Conservation (phyloP, 169 alveolate species). For the Plasmodium gonderi region DNA sequence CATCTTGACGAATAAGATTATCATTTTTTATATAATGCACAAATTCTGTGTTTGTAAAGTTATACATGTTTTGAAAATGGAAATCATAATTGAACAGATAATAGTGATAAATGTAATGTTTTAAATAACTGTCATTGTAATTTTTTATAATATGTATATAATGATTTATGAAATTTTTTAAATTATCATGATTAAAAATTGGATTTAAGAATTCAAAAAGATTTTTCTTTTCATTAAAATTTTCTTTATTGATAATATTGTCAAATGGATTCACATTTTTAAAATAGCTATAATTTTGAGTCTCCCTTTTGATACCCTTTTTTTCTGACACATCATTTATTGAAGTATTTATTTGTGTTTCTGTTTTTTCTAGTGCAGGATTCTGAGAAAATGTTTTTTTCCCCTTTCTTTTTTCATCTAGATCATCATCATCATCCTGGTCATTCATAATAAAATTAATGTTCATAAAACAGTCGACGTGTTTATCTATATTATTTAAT, state of each 20-base stretch:
- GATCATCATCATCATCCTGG: not conserved
- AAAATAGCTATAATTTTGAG: not conserved
- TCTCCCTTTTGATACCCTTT: not conserved
- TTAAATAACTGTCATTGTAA: constrained; percentile 58
- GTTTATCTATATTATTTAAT: constrained; percentile 29
- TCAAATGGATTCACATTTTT: not conserved
- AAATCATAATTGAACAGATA: constrained; percentile 65
- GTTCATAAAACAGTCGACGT: constrained; percentile 18
- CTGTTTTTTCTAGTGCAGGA: not conserved
- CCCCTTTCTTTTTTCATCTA: not conserved
- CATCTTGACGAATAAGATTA: not conserved
- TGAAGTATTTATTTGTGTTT: no score
- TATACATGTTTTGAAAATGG: constrained; percentile 38
- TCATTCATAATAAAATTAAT: not conserved
- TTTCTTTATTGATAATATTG: constrained; percentile 18
- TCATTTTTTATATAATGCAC: constrained; percentile 60
- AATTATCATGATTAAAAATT: constrained; percentile 37
- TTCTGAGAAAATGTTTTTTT: not conserved
- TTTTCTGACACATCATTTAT: no score
- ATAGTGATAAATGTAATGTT: constrained; percentile 63
- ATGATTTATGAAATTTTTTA: constrained; percentile 44
- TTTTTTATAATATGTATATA: constrained; percentile 29
- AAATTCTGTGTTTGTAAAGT: constrained; percentile 49
- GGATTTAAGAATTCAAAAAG: constrained; percentile 58
- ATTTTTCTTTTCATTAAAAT: constrained; percentile 35